phyloP scores from a whole-genome alignment of 768 basidiomycete species.

The Agrocybe praecox region DNA sequence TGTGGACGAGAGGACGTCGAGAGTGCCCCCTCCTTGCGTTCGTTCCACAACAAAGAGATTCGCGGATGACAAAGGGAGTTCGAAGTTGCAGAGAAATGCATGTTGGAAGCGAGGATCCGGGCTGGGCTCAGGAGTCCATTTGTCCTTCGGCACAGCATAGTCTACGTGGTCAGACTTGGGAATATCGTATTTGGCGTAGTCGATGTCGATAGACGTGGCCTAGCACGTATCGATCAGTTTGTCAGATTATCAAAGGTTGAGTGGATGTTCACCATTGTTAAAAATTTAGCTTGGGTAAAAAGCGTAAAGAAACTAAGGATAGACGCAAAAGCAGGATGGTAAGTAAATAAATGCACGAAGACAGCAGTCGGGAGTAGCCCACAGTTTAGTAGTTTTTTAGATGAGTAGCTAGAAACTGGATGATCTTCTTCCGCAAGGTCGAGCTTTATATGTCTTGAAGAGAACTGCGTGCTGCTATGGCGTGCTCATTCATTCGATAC shows the following conservation, averaged over 20 bases:
- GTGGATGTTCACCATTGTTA: too few species aligned
- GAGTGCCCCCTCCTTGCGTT: not conserved
- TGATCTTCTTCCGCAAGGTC: not conserved
- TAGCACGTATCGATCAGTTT: too few species aligned
- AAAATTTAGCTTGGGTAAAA: too few species aligned
- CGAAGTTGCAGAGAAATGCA: not conserved
- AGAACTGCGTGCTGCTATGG: not conserved
- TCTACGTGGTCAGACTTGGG: not conserved
- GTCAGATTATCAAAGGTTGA: too few species aligned
- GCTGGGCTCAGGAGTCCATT: not conserved
- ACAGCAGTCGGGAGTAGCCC: too few species aligned
- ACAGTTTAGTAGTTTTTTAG: not conserved
- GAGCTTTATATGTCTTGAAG: not conserved
- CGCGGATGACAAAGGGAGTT: conserved; percentile 5
- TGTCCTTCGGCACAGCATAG: not conserved
- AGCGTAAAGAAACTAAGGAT: too few species aligned
- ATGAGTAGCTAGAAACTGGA: not conserved
- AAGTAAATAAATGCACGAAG: not conserved
- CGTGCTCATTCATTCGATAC: not conserved
- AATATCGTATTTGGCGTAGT: not conserved
- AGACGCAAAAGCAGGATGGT: too few species aligned
- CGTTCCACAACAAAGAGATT: not conserved
- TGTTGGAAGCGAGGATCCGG: not conserved
- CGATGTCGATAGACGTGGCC: not conserved
- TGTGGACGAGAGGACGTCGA: not conserved